phyloP scores from a whole-genome alignment of 1,284 basidiomycete species.

The Pholiota adiposa region DNA sequence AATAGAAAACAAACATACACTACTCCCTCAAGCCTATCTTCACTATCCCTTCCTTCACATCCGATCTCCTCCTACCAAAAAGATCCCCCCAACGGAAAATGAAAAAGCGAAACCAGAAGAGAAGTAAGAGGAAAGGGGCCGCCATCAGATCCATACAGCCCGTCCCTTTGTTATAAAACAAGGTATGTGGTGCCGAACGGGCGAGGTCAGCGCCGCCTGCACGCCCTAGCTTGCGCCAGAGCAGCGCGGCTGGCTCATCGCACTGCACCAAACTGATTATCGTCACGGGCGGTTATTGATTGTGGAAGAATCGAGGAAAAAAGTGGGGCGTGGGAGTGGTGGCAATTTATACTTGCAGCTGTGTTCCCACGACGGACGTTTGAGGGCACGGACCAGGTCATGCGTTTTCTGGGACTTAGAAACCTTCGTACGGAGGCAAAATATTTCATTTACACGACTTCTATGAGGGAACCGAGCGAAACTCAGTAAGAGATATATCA shows the following conservation, averaged over 20 bases:
- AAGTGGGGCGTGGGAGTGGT: conserved; percentile 1
- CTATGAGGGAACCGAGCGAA: no score
- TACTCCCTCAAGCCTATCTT: no score
- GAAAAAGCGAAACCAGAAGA: not conserved
- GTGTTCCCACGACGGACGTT: not conserved
- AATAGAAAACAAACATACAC: no score
- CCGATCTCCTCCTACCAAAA: no score
- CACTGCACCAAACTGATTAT: conserved; percentile 19
- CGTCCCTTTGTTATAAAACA: conserved; percentile 19
- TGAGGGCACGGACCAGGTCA: not conserved
- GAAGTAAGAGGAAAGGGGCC: not conserved
- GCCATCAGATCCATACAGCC: conserved; percentile 17
- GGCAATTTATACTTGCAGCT: not conserved
- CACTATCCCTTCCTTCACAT: no score
- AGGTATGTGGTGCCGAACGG: conserved; percentile 21
- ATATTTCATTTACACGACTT: no score
- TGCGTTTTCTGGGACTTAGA: no score
- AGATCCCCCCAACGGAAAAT: not conserved
- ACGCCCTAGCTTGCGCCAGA: not conserved
- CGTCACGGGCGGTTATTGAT: conserved; percentile 19
- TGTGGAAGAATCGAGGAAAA: conserved; percentile 20
- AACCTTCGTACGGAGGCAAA: no score
- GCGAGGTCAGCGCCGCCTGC: conserved; percentile 18
- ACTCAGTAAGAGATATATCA: no score
- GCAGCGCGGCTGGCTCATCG: conserved; percentile 17